Conservation (phyloP, 1,284 basidiomycete species). For the Boletus hoseneyae region DNA sequence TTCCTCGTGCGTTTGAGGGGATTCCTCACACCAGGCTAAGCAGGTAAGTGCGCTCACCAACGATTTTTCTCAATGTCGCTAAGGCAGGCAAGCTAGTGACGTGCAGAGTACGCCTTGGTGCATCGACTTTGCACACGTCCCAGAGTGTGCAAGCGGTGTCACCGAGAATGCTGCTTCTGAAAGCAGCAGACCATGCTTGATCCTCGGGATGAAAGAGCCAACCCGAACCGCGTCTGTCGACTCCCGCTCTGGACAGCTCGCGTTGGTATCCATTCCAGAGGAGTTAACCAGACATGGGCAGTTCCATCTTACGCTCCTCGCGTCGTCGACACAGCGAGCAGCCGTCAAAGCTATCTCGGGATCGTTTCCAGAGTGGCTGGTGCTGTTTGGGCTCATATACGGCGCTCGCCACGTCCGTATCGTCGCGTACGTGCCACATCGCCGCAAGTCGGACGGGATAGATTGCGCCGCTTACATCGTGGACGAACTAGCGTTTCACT, state of each 20-base stretch:
- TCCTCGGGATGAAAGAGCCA: slow-evolving; percentile 19
- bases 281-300: slow-evolving; percentile 14
- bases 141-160: background rate
- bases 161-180: background rate
- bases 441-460: slow-evolving; percentile 3
- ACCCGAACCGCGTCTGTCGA: background rate
- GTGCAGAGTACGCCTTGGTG: too few species aligned
- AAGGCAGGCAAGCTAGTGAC: slow-evolving; percentile 11
- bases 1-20: slow-evolving; percentile 17
- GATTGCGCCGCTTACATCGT: slow-evolving; percentile 19
- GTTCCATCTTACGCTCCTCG: slow-evolving; percentile 20
- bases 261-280: slow-evolving; percentile 12
- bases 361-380: slow-evolving; percentile 28
- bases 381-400: slow-evolving; percentile 27
- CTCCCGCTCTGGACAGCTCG: background rate
- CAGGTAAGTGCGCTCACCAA: slow-evolving; percentile 17
- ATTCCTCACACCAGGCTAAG: slow-evolving; percentile 13
- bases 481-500: slow-evolving; percentile 19
- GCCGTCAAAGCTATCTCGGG: background rate
- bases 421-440: slow-evolving; percentile 22
- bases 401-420: slow-evolving; percentile 19
- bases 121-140: slow-evolving; percentile 20
- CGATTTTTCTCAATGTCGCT: background rate
- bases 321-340: slow-evolving; percentile 1
- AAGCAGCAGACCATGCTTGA: slow-evolving; percentile 4